Conservation (phyloP, 139 green algal species). For the Axilococcus clingmanii region DNA sequence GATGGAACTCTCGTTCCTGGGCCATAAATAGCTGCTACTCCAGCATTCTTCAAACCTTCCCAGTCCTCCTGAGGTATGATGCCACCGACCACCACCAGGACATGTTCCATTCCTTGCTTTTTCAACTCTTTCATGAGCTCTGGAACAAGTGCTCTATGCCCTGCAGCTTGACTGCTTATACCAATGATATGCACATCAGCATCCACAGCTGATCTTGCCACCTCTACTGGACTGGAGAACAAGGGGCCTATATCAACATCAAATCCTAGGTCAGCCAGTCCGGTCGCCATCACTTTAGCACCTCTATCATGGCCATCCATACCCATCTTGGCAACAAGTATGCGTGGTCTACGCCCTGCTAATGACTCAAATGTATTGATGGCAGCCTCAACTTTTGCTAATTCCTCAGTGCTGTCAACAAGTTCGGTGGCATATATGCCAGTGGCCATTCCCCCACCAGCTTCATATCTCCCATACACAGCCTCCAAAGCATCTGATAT, state of each 20-base stretch:
- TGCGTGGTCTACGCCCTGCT: slow-evolving; percentile 43
- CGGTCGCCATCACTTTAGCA: slow-evolving; percentile 48
- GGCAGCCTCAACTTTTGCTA: slow-evolving; percentile 16
- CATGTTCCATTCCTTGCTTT: slow-evolving; percentile 23
- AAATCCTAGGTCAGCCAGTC: slow-evolving; percentile 58
- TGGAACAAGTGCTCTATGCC: slow-evolving; percentile 45
- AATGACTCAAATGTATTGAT: slow-evolving; percentile 30
- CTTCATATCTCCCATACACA: slow-evolving; percentile 45
- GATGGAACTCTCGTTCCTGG: slow-evolving; percentile 45
- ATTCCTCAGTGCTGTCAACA: slow-evolving; percentile 3
- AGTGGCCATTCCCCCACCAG: slow-evolving; percentile 19
- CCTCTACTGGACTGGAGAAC: slow-evolving; percentile 55
- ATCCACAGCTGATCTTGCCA: slow-evolving; percentile 51
- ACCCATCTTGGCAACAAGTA: slow-evolving; percentile 59
- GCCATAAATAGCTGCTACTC: slow-evolving; percentile 52
- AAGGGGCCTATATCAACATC: slow-evolving; percentile 64
- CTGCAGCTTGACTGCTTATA: slow-evolving; percentile 38
- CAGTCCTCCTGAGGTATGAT: slow-evolving; percentile 49
- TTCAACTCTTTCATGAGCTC: slow-evolving; percentile 38
- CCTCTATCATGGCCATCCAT: slow-evolving; percentile 58
- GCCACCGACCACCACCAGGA: slow-evolving; percentile 50
- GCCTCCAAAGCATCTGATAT: slow-evolving; percentile 49
- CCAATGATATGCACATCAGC: slow-evolving; percentile 62
- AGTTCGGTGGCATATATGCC: slow-evolving; percentile 35
- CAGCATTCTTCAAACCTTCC: slow-evolving; percentile 7